phyloP scores from a whole-genome alignment of 192 early-diverging fungal species.

The Chytriomyces sp. region DNA sequence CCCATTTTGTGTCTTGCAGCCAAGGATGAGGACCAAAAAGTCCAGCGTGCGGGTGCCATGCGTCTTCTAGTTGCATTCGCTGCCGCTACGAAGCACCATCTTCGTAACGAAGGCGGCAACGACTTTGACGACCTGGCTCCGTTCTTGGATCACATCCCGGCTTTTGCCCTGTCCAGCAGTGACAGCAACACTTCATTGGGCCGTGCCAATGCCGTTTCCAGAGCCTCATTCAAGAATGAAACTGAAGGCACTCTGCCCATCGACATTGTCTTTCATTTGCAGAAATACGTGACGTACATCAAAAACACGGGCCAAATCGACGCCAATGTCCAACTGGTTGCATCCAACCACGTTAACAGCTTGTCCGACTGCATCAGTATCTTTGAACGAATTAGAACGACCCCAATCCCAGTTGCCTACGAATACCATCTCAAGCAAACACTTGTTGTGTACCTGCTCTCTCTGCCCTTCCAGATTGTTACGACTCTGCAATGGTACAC shows the following conservation, averaged over 20 bases:
- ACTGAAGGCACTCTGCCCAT: constrained; percentile 41
- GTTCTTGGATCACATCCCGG: constrained; percentile 66
- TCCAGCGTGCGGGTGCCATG: constrained; percentile 70
- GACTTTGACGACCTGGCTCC: constrained; percentile 73
- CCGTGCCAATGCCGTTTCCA: background rate
- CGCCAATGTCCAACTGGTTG: constrained; percentile 38
- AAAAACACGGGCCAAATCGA: constrained; percentile 37
- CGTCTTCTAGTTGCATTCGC: constrained; percentile 79
- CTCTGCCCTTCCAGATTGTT: constrained; percentile 84
- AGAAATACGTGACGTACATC: constrained; percentile 32
- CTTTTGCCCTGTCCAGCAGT: background rate
- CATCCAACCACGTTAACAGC: constrained; percentile 35
- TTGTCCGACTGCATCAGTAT: constrained; percentile 48
- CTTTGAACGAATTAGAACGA: constrained; percentile 84
- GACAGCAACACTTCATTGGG: background rate
- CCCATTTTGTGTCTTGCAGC: background rate
- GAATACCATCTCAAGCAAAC: constrained; percentile 88
- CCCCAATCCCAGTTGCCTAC: constrained; percentile 89
- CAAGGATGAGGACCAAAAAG: constrained; percentile 35
- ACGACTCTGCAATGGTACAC: constrained; percentile 55
- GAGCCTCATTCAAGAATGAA: constrained; percentile 17
- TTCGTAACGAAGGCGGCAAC: constrained; percentile 65
- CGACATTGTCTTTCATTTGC: constrained; percentile 38
- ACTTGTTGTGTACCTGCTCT: constrained; percentile 72
- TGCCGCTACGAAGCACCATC: constrained; percentile 80